Conservation (phyloP, 345 rosid genomes). For the Gossypium thurberi region DNA sequence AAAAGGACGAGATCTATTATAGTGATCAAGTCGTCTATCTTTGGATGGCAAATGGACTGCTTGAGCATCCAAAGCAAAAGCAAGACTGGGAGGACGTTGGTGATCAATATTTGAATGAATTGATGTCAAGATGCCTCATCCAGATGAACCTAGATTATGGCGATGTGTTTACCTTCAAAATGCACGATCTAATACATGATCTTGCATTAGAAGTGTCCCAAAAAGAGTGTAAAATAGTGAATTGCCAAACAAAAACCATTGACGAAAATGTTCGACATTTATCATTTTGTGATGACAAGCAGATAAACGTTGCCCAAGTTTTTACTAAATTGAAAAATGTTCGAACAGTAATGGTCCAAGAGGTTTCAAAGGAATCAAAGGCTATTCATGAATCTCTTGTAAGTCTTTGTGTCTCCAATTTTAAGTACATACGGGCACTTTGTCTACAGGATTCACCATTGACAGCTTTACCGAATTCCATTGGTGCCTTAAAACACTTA, state of each 20-base stretch:
- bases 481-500: slow-evolving; percentile 10
- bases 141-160: not conserved
- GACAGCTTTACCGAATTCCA: not conserved
- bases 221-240: not conserved
- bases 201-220: not conserved
- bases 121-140: not conserved
- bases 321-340: not conserved
- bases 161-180: not conserved
- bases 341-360: not conserved
- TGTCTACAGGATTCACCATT: not conserved
- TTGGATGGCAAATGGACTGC: not conserved
- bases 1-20: not conserved
- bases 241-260: not conserved
- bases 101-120: not conserved
- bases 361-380: not conserved
- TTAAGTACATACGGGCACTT: not conserved
- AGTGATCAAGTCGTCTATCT: not conserved
- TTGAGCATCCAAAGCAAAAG: not conserved
- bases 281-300: not conserved
- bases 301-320: not conserved
- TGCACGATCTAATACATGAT: slow-evolving; percentile 3
- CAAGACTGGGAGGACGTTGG: not conserved
- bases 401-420: not conserved
- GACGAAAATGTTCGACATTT: not conserved
- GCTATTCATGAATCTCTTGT: not conserved